Conservation (phyloP, 2,329 filamentous ascomycete species). For the Diaporthe ampelina region DNA sequence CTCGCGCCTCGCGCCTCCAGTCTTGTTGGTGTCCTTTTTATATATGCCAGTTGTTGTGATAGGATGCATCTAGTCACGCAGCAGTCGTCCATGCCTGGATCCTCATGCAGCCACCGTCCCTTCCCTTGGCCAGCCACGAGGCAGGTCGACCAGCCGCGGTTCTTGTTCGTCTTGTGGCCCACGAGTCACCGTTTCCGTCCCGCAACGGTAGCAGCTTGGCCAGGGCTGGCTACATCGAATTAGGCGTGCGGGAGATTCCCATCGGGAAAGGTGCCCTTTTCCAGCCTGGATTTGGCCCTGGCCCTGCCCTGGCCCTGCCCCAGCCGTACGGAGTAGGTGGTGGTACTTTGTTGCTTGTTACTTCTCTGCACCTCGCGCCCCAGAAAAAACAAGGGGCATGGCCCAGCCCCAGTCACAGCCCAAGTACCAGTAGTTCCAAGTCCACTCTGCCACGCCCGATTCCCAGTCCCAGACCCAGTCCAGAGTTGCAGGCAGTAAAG, state of each 20-base stretch:
- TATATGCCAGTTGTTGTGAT: too few species aligned
- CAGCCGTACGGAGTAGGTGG: neutral
- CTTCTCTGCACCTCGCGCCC: neutral
- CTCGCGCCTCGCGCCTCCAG: neutral
- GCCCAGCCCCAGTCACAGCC: constrained; percentile 22
- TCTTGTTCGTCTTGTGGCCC: too few species aligned
- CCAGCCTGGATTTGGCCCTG: constrained; percentile 10
- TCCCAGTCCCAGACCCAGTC: constrained; percentile 18
- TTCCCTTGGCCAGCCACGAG: neutral
- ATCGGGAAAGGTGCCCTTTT: constrained; percentile 28
- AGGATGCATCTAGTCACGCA: neutral
- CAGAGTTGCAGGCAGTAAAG: neutral
- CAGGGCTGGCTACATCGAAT: neutral
- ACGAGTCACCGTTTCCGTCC: constrained; percentile 24
- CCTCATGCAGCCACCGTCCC: neutral
- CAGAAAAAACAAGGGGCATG: constrained; percentile 26
- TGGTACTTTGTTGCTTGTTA: constrained; percentile 1
- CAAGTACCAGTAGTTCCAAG: constrained; percentile 1
- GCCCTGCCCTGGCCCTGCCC: neutral
- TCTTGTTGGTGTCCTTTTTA: neutral
- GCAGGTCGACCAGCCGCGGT: neutral
- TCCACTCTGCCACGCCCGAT: constrained; percentile 3
- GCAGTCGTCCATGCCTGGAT: too few species aligned
- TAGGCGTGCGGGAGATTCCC: constrained; percentile 22
- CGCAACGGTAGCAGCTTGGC: constrained; percentile 1